Percentiles rank a stretch among this genome's conserved stretches.
Evolutionary conservation across 2,329 filamentous ascomycete genomes (phyloP).

Genomic region (Alternaria longipes): DNA sequence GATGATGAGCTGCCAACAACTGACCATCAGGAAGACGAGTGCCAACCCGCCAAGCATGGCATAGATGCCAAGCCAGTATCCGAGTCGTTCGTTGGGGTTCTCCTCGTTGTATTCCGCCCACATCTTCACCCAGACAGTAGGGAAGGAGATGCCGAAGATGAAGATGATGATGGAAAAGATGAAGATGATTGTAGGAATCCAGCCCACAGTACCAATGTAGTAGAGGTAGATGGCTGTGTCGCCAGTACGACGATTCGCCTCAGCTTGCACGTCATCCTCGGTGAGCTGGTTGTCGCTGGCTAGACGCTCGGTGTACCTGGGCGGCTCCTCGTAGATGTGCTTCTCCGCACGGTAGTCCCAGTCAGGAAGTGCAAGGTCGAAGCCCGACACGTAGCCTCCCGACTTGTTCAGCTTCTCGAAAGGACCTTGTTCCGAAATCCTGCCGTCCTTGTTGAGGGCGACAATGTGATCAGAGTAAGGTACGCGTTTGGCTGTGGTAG

Average conservation of each 20-base stretch:
- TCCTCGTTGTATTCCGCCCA: constrained; percentile 57
- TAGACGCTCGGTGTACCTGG: constrained; percentile 40
- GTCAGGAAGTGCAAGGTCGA: constrained; percentile 44
- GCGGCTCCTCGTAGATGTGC: constrained; percentile 42
- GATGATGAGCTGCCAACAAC: constrained; percentile 59
- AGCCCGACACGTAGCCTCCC: constrained; percentile 46
- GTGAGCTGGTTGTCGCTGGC: constrained; percentile 29
- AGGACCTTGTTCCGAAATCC: constrained; percentile 52
- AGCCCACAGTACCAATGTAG: constrained; percentile 45
- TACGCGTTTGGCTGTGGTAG: constrained; percentile 40
- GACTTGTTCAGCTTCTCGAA: constrained; percentile 51
- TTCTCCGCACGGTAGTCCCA: constrained; percentile 44
- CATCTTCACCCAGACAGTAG: constrained; percentile 59
- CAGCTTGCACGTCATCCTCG: constrained; percentile 43
- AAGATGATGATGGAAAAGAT: constrained; percentile 45
- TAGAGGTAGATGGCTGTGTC: constrained; percentile 47
- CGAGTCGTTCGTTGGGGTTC: constrained; percentile 50
- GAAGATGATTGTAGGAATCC: constrained; percentile 42
- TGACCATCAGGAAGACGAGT: constrained; percentile 41
- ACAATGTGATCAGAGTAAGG: constrained; percentile 55
- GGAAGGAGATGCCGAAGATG: constrained; percentile 47
- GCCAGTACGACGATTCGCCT: constrained; percentile 44
- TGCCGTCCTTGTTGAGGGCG: constrained; percentile 47
- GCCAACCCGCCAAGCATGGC: constrained; percentile 39
- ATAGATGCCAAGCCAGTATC: constrained; percentile 47